phyloP scores from a whole-genome alignment of 2,329 filamentous ascomycete species.

The Alternaria brassicicola region DNA sequence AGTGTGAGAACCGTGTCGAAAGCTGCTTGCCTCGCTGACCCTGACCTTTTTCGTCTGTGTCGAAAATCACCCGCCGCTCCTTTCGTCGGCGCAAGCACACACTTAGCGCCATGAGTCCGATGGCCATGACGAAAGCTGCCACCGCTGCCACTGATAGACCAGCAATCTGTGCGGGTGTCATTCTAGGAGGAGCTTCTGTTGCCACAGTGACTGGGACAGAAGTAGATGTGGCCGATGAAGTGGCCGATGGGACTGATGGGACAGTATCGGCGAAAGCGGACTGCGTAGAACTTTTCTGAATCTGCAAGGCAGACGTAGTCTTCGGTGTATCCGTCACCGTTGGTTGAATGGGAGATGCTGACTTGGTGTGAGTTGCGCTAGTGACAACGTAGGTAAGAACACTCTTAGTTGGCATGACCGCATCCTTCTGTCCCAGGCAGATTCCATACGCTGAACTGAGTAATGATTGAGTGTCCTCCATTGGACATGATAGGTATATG shows the following conservation, averaged over 20 bases:
- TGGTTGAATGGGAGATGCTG: conserved; percentile 14
- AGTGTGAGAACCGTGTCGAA: conserved; percentile 33
- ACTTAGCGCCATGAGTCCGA: conserved; percentile 47
- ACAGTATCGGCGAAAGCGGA: conserved; percentile 37
- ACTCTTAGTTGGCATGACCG: conserved; percentile 46
- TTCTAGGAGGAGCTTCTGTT: conserved; percentile 26
- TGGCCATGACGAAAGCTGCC: conserved; percentile 46
- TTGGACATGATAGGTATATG: conserved; percentile 43
- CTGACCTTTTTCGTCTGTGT: conserved; percentile 30
- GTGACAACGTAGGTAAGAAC: conserved; percentile 36
- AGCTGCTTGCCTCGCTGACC: conserved; percentile 18
- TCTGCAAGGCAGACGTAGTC: conserved; percentile 17
- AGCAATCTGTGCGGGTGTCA: conserved; percentile 49
- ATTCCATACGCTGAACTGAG: conserved; percentile 43
- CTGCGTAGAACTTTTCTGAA: conserved; percentile 21
- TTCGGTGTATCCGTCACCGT: conserved; percentile 19
- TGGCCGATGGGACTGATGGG: conserved; percentile 29
- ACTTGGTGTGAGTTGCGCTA: conserved; percentile 27
- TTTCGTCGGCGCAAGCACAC: conserved; percentile 44
- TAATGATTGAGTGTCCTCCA: conserved; percentile 19
- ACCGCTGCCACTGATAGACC: conserved; percentile 47
- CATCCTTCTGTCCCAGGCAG: conserved; percentile 44
- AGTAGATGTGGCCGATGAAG: conserved; percentile 24
- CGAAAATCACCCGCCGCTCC: conserved; percentile 32
- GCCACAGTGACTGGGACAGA: conserved; percentile 19